A percentile compares a stretch with the other conserved stretches of the same genome.
Conservation (phyloP, 2,329 filamentous ascomycete genomes). For the Fusarium sublunatum region DNA sequence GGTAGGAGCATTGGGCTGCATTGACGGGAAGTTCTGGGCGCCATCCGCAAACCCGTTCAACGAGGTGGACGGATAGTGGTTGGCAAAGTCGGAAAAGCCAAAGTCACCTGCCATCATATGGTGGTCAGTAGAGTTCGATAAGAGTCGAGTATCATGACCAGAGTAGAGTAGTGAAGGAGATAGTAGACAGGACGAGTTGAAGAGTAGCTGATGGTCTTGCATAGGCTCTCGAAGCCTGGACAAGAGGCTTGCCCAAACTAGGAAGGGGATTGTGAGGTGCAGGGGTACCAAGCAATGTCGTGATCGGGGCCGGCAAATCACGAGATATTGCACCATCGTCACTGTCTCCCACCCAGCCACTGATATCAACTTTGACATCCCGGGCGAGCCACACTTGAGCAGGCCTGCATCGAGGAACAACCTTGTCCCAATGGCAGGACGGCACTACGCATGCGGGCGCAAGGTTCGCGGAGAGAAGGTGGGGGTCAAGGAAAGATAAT, state of each 20-base stretch:
- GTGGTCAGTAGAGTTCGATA: conserved; percentile 45
- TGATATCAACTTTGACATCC: conserved; percentile 39
- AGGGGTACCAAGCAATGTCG: conserved; percentile 44
- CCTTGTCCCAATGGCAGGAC: conserved; percentile 38
- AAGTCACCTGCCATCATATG: conserved; percentile 67
- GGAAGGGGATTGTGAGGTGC: conserved; percentile 41
- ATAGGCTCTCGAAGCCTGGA: conserved; percentile 33
- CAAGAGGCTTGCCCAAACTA: conserved; percentile 44
- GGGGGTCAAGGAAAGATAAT: conserved; percentile 20
- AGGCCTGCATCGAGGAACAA: conserved; percentile 38
- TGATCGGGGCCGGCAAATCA: conserved; percentile 57
- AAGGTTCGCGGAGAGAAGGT: conserved; percentile 35
- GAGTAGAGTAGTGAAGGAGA: conserved; percentile 15
- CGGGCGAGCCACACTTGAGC: conserved; percentile 38
- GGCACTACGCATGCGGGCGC: conserved; percentile 27
- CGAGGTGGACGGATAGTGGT: conserved; percentile 62
- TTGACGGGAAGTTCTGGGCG: conserved; percentile 59
- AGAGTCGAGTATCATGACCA: conserved; percentile 41
- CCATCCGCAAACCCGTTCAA: conserved; percentile 56
- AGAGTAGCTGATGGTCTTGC: conserved; percentile 38
- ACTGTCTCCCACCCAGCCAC: conserved; percentile 55
- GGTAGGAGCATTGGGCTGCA: conserved; percentile 64
- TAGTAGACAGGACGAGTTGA: conserved; percentile 35
- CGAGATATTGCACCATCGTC: conserved; percentile 71
- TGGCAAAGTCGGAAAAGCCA: conserved; percentile 65